These are phyloP conservation scores for Plenodomus lindquistii DNA, from an alignment of 2,329 filamentous ascomycete genomes.

Conservation along the genomic window DNA sequence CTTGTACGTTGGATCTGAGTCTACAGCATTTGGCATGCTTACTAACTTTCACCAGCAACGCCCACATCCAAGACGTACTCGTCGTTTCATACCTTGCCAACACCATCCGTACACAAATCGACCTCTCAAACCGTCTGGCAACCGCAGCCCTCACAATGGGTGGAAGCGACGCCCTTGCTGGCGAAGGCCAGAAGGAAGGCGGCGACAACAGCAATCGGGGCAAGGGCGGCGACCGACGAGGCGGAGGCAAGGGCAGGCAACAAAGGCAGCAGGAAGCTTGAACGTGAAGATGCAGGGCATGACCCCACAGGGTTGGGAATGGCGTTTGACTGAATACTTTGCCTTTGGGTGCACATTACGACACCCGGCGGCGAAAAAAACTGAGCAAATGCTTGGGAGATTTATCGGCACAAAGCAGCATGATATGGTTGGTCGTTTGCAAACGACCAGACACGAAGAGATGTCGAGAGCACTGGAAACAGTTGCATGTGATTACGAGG, in stretches of 20 bases:
- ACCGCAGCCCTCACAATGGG: slow-evolving; percentile 60
- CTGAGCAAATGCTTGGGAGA: background rate
- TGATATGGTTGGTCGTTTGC: background rate
- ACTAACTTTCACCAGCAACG: slow-evolving; percentile 67
- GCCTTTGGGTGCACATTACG: background rate
- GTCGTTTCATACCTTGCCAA: slow-evolving; percentile 98
- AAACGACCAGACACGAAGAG: background rate
- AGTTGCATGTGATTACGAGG: background rate
- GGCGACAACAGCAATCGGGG: slow-evolving; percentile 34
- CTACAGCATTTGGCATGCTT: background rate
- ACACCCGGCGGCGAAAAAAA: background rate
- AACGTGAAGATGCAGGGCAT: slow-evolving; percentile 18
- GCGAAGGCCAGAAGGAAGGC: slow-evolving; percentile 40
- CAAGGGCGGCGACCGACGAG: slow-evolving; percentile 35
- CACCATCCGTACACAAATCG: slow-evolving; percentile 98
- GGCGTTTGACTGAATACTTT: slow-evolving; percentile 22
- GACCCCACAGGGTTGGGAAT: slow-evolving; percentile 18
- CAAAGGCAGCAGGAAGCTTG: slow-evolving; percentile 39
- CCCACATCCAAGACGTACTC: slow-evolving; percentile 98
- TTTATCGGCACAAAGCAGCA: background rate
- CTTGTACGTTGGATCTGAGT: slow-evolving; percentile 64
- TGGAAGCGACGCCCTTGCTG: slow-evolving; percentile 42
- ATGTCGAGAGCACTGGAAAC: background rate
- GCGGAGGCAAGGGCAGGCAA: slow-evolving; percentile 39
- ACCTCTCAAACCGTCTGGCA: slow-evolving; percentile 91